phyloP scores from a whole-genome alignment of 352 stramenopile genomes.

The Phytopythium vexans region DNA sequence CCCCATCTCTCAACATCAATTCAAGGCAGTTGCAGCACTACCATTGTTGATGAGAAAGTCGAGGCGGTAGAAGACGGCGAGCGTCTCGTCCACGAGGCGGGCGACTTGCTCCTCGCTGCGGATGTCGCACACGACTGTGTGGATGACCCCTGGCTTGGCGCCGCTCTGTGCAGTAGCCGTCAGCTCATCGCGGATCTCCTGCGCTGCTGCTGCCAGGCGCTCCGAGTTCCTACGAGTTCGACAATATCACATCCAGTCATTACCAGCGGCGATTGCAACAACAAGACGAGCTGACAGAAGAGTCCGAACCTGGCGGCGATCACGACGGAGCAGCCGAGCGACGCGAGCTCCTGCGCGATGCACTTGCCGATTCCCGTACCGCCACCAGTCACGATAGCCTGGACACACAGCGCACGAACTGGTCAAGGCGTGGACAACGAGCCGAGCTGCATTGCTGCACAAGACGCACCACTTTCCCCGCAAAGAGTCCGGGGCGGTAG shows the following conservation, averaged over 20 bases:
- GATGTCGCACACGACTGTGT: slow-evolving; percentile 55
- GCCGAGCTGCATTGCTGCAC: not conserved
- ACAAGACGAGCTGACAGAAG: not conserved
- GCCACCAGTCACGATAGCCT: slow-evolving; percentile 85
- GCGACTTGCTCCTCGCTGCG: slow-evolving; percentile 60
- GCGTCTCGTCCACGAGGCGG: slow-evolving; percentile 47
- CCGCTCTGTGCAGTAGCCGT: slow-evolving; percentile 12
- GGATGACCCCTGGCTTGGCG: slow-evolving; percentile 26
- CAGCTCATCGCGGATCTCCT: slow-evolving; percentile 43
- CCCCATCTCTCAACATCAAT: not conserved
- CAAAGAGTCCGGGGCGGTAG: slow-evolving; percentile 54
- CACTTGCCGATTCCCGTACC: slow-evolving; percentile 85
- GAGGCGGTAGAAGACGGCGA: slow-evolving; percentile 74
- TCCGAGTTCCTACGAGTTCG: slow-evolving; percentile 40
- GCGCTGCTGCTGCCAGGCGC: slow-evolving; percentile 42
- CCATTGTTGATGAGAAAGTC: slow-evolving; percentile 93
- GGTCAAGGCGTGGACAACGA: slow-evolving; percentile 3
- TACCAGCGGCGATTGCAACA: not conserved
- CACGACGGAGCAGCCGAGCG: slow-evolving; percentile 73
- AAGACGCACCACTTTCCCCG: slow-evolving; percentile 52
- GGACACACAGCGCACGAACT: slow-evolving; percentile 7
- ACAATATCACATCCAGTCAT: slow-evolving; percentile 1
- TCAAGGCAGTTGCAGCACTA: slow-evolving; percentile 3
- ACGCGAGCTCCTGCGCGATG: slow-evolving; percentile 77
- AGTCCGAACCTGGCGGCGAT: slow-evolving; percentile 63